These are phyloP conservation scores for Cryphonectria japonica DNA, from an alignment of 2,329 filamentous ascomycete genomes.

Conservation along the genomic window DNA sequence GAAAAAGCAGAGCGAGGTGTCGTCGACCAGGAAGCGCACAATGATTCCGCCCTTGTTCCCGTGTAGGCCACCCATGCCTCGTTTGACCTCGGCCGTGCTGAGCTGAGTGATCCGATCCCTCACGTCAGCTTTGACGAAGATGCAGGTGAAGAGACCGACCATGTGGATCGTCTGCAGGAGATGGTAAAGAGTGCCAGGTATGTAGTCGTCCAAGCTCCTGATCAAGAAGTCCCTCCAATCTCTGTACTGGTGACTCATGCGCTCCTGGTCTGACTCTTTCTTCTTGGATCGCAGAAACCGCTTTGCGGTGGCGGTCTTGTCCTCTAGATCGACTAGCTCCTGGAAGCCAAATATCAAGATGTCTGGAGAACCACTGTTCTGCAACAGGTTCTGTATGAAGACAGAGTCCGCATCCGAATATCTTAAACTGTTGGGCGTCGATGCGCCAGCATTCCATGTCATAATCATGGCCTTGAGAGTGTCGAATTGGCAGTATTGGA, in stretches of 20 bases:
- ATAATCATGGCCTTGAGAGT: slow-evolving; percentile 79
- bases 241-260: slow-evolving; percentile 97
- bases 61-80: slow-evolving; percentile 92
- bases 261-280: slow-evolving; percentile 79
- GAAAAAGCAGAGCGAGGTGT: slow-evolving; percentile 92
- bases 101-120: slow-evolving; percentile 77
- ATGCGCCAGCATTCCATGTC: slow-evolving; percentile 98
- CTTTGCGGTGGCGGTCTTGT: slow-evolving; percentile 97
- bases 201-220: slow-evolving; percentile 79
- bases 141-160: slow-evolving; percentile 92
- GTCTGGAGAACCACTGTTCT: slow-evolving; percentile 78
- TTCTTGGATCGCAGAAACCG: slow-evolving; percentile 92
- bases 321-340: slow-evolving; percentile 95
- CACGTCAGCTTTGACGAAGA: slow-evolving; percentile 86
- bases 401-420: slow-evolving; percentile 69
- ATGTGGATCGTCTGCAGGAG: slow-evolving; percentile 87
- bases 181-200: slow-evolving; percentile 79
- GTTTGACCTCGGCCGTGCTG: slow-evolving; percentile 83
- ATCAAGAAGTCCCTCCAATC: slow-evolving; percentile 93
- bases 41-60: slow-evolving; percentile 96
- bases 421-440: slow-evolving; percentile 81
- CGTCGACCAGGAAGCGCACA: slow-evolving; percentile 89
- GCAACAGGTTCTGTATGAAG: slow-evolving; percentile 82
- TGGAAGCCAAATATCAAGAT: slow-evolving; percentile 97
- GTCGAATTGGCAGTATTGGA: slow-evolving; percentile 83